These are phyloP conservation scores for Candida caryicola DNA, from an alignment of 805 yeast species.

Conservation along the genomic window DNA sequence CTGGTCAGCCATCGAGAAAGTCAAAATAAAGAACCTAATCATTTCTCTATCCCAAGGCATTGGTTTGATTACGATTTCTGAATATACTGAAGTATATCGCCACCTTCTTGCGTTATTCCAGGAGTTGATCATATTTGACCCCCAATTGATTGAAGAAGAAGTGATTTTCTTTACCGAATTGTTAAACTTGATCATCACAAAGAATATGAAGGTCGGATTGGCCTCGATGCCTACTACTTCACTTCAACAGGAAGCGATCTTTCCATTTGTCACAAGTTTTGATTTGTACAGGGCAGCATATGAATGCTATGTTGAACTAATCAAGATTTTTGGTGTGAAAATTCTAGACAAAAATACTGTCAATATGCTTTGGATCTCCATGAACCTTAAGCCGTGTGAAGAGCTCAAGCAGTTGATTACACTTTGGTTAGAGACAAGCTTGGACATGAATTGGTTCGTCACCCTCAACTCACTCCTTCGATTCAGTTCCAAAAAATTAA, in stretches of 20 bases:
- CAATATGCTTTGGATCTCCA: constrained; percentile 58
- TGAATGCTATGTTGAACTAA: constrained; percentile 55
- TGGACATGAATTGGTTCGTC: constrained; percentile 55
- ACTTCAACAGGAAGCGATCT: constrained; percentile 38
- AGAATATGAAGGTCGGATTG: constrained; percentile 36
- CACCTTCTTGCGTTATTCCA: constrained; percentile 29
- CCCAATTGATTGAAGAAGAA: constrained; percentile 32
- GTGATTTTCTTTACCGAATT: constrained; percentile 27
- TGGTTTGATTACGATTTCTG: constrained; percentile 28
- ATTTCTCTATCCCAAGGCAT: constrained; percentile 29
- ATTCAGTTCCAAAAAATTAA: constrained; percentile 42
- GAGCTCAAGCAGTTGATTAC: constrained; percentile 46
- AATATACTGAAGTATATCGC: constrained; percentile 22
- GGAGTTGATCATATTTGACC: constrained; percentile 40
- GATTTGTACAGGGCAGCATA: constrained; percentile 45
- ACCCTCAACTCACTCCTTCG: constrained; percentile 51
- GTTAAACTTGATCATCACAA: constrained; percentile 27
- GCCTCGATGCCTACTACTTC: constrained; percentile 35
- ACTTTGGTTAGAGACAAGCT: constrained; percentile 58
- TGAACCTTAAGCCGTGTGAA: constrained; percentile 46
- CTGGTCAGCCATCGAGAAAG: constrained; percentile 15
- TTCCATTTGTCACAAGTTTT: constrained; percentile 44
- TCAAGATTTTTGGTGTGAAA: constrained; percentile 47
- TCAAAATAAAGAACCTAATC: constrained; percentile 25
- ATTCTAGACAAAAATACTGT: constrained; percentile 47